These are phyloP conservation scores for Parasitella parasitica DNA, from an alignment of 371 early-diverging fungal genomes.

Conservation along the genomic window DNA sequence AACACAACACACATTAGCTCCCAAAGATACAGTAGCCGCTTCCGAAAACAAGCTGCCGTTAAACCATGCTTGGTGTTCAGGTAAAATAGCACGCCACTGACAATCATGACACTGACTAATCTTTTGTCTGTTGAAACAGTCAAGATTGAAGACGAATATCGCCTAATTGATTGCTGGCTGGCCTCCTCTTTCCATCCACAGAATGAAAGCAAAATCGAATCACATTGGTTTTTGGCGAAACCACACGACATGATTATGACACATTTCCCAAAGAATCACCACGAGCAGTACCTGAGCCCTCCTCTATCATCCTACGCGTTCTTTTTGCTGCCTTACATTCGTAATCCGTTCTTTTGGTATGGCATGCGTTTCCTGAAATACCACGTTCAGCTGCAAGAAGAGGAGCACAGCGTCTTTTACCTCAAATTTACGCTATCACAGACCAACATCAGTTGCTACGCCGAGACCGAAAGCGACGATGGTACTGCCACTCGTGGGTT, in stretches of 20 bases:
- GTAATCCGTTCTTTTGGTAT: constrained; percentile 36
- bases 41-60: constrained; percentile 27
- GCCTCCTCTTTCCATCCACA: constrained; percentile 47
- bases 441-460: constrained; percentile 31
- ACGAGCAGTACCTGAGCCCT: constrained; percentile 37
- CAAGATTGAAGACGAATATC: constrained; percentile 60
- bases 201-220: constrained; percentile 30
- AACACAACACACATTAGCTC: constrained; percentile 13
- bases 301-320: constrained; percentile 28
- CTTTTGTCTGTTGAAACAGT: too few relatives aligned
- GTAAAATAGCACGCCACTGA: constrained; percentile 14
- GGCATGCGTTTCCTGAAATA: constrained; percentile 25
- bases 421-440: constrained; percentile 4
- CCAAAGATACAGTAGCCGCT: constrained; percentile 34
- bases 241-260: constrained; percentile 46
- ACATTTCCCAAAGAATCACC: constrained; percentile 33
- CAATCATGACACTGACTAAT: neutral
- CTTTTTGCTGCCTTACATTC: constrained; percentile 39
- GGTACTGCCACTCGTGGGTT: constrained; percentile 23
- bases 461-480: constrained; percentile 32
- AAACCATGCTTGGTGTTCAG: constrained; percentile 65
- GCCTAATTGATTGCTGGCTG: constrained; percentile 64
- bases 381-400: neutral
- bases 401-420: constrained; percentile 12
- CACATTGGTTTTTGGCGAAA: constrained; percentile 46